Evolutionary conservation across 495 filamentous ascomycete species (phyloP), one percentile per base, ranked within the genome.

Genomic region (Letharia columbiana): DNA sequence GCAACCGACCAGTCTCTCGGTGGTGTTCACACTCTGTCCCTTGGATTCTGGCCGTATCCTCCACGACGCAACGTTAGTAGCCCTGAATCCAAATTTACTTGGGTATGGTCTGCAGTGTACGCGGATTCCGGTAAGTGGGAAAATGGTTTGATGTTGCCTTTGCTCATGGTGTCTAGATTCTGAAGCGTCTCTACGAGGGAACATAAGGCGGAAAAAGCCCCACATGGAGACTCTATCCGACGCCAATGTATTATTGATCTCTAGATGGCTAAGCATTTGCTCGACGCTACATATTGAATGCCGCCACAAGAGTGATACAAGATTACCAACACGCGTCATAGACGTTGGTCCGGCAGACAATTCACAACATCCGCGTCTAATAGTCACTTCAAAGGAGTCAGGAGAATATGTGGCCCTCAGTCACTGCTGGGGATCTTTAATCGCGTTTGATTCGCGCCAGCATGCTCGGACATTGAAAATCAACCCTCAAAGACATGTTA

Each of bases 251-350:
- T 50, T 13, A 3, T 4, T 50, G 20, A 50, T 50, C 7, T 9
- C 7, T 10, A n/a, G 28, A 13, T 65, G 63, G 63, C 63, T 65
- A 18, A 40, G 41, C 10, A 2, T 8, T 6, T 65, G 63, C 40
- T 35, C 37, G 13, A 45, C 6, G n/a, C 11, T 45, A 28, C 54
- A 65, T 65, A 20, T 12, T 23, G n/a, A 58, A 20, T 65, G 63
- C 42, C 37, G 15, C 7, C 33, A 20, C 28, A 20, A 58, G n/a
- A 59, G 45, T 7, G n/a, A 47, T 18, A 56, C 41, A 44, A 6
- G n/a, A 20, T 35, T 65, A 44, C 63, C 63, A 44, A 60, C 50
- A 41, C 54, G 63, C 28, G 28, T 65, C 8, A 65, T 65, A n/a
- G 54, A 60, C 35, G 63, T 65, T 3, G 40, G 54, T 18, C 57